Percentiles rank a stretch among this genome's conserved stretches.
These are phyloP conservation scores for Suillus fuscotomentosus DNA, from an alignment of 768 basidiomycete genomes.

Conservation along the genomic window DNA sequence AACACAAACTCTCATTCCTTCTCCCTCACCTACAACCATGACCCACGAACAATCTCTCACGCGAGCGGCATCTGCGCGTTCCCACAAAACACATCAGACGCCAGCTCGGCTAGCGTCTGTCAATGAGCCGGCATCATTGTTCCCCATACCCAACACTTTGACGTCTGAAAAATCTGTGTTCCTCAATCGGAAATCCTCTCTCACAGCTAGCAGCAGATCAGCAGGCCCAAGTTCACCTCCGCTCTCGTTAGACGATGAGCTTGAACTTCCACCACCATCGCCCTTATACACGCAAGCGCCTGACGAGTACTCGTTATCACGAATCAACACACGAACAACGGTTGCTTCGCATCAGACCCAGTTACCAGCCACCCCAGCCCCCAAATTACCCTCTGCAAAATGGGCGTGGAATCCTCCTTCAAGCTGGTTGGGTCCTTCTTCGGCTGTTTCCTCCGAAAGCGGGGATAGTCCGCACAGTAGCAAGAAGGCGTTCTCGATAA, in stretches of 20 bases:
- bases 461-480: neutral
- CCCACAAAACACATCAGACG: neutral
- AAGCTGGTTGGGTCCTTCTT: constrained; percentile 22
- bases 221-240: too few species aligned
- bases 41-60: neutral
- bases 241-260: too few species aligned
- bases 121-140: neutral
- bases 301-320: neutral
- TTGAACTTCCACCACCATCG: neutral
- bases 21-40: neutral
- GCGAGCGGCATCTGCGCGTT: neutral
- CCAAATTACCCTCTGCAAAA: neutral
- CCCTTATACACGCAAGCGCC: neutral
- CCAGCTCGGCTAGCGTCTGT: neutral
- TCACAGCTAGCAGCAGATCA: neutral
- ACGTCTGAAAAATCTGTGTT: neutral
- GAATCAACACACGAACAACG: neutral
- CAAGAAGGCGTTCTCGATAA: neutral
- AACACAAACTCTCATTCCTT: constrained; percentile 4
- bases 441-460: constrained; percentile 2
- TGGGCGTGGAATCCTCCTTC: constrained; percentile 24
- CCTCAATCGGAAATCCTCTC: neutral
- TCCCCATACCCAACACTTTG: neutral
- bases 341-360: neutral
- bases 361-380: neutral